A percentile compares a stretch with the other conserved stretches of the same genome.
Evolutionary conservation across 306 rosid genomes (phyloP).

Genomic region (Pterocarpus santalinus): DNA sequence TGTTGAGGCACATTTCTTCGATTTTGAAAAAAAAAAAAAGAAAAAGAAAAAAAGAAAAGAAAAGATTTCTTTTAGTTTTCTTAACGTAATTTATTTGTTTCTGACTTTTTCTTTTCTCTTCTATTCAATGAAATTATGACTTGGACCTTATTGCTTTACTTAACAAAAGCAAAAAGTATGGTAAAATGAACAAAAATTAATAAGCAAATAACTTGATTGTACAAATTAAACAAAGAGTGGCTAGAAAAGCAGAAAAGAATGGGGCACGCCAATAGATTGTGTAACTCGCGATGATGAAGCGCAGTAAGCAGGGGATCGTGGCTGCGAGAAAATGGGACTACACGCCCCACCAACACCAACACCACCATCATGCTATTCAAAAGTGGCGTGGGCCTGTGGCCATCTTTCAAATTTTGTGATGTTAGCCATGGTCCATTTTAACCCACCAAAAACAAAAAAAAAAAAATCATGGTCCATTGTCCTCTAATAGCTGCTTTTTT

Average conservation of each 20-base stretch:
- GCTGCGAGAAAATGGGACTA: constrained; percentile 8
- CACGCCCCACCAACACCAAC: not conserved
- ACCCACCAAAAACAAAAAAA: no score
- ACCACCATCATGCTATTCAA: not conserved
- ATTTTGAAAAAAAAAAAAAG: no score
- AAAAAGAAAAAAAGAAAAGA: no score
- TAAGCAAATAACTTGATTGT: not conserved
- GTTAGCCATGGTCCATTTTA: not conserved
- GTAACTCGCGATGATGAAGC: constrained; percentile 19
- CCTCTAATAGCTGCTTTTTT: no score
- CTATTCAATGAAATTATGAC: constrained; percentile 10
- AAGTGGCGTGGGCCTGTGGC: constrained; percentile 24
- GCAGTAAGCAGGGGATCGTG: constrained; percentile 42
- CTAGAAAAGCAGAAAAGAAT: not conserved
- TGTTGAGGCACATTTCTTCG: no score
- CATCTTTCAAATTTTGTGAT: constrained; percentile 22
- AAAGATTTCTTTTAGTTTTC: not conserved
- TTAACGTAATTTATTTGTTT: not conserved
- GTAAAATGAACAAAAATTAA: not conserved
- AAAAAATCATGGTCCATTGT: not conserved
- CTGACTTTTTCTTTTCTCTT: not conserved
- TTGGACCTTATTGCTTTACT: not conserved
- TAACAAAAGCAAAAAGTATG: not conserved
- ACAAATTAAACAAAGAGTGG: not conserved
- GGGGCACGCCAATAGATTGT: not conserved